A percentile compares a stretch with the other conserved stretches of the same genome.
phyloP scores from a whole-genome alignment of 495 filamentous ascomycete genomes.

The Xylaria curta region DNA sequence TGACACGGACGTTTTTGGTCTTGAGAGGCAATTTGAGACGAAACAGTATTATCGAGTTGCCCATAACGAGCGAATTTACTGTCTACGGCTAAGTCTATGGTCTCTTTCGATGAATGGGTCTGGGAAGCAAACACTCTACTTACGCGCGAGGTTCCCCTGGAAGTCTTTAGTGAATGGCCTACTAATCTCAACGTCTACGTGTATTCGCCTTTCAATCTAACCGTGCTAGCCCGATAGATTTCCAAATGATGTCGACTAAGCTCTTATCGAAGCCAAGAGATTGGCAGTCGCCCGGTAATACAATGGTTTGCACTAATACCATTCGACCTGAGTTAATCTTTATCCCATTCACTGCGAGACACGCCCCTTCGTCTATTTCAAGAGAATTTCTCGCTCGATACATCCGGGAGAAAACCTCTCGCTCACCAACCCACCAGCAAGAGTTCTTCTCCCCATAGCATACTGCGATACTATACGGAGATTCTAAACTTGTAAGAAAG shows the following conservation, averaged over 20 bases:
- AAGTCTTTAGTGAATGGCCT: not conserved
- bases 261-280: not conserved
- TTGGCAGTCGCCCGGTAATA: not conserved
- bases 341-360: not conserved
- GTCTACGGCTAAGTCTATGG: not conserved
- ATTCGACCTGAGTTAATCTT: not conserved
- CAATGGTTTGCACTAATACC: not conserved
- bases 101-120: not conserved
- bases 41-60: not conserved
- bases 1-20: not conserved
- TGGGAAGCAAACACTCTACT: not conserved
- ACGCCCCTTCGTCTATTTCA: not conserved
- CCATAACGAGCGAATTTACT: not conserved
- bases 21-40: not conserved
- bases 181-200: not conserved
- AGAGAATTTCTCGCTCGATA: not conserved
- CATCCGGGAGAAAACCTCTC: not conserved
- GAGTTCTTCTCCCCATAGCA: not conserved
- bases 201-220: not conserved
- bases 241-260: not conserved
- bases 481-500: not conserved
- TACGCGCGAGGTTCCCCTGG: not conserved
- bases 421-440: not conserved
- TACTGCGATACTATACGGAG: not conserved
- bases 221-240: not conserved